Evolutionary conservation across 164 flowering plant genomes (phyloP), one percentile per base, ranked within the genome.

Genomic region (Vitis labrusca): DNA sequence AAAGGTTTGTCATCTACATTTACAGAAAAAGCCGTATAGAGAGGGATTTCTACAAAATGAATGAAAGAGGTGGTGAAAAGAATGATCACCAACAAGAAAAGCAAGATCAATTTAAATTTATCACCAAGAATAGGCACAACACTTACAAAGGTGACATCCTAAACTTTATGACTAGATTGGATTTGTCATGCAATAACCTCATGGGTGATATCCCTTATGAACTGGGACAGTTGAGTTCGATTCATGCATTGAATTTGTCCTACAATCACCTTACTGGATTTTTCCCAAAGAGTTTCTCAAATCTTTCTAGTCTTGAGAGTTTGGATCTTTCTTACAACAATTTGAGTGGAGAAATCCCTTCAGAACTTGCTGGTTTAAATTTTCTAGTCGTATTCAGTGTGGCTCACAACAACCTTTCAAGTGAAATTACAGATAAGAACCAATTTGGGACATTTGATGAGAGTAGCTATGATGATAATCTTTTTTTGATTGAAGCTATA

Each of bases 371-470:
- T 16, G 37, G 16, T 14, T 30, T 62, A 4, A 14, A n/a, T n/a
- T 61, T 9, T 29, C 10, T 70, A 14, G 50, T 29, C 1, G 47
- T 52, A 1, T 70, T 70, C 32, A 62, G 13, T 16, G 60, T 70
- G 30, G 58, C 66, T 9, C 12, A 70, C 37, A 70, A 70, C 60
- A 70, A 70, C 52, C 52, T 70, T 14, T 70, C 72, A 16, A 55
- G 72, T 10, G 7, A 5, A 17, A 17, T 54, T n/a, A 66, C 61
- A 2, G 60, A 61, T 37, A 37, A 37, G 5, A 37, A 37, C 44
- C 44, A 37, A 37, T 37, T 27, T 4, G 50, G 23, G 49, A 48
- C 59, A 17, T 57, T 57, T 8, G 59, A 57, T 0, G 9, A 57
- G 4, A 56, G 59, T 5, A 56, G 50, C 37, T 65, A 50, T n/a